Evolutionary conservation across 371 early-diverging fungal genomes (phyloP).

Genomic region (Lichtheimia corymbifera): DNA sequence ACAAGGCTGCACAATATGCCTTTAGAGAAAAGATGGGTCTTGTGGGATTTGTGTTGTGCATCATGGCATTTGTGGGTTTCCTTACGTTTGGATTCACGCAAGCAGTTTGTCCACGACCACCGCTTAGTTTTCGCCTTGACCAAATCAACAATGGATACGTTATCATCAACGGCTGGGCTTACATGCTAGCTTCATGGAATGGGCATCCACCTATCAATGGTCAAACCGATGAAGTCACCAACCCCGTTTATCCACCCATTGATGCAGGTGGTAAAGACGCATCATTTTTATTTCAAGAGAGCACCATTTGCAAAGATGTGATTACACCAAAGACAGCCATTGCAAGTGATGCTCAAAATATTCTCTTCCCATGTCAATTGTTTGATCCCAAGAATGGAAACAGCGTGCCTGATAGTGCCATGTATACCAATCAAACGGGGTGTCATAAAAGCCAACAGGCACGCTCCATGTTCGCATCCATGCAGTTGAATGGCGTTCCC

Average conservation of each 20-base stretch:
- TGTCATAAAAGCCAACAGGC: slow-evolving; percentile 64
- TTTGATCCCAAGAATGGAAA: slow-evolving; percentile 38
- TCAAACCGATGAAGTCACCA: slow-evolving; percentile 37
- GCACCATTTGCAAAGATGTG: slow-evolving; percentile 58
- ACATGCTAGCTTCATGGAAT: slow-evolving; percentile 57
- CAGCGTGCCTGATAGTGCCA: slow-evolving; percentile 43
- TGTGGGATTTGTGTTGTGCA: slow-evolving; percentile 66
- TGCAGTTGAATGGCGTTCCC: slow-evolving; percentile 38
- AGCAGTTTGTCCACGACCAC: slow-evolving; percentile 57
- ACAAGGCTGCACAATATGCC: slow-evolving; percentile 69
- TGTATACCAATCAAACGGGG: slow-evolving; percentile 55
- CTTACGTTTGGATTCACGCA: slow-evolving; percentile 75
- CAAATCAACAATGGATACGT: slow-evolving; percentile 49
- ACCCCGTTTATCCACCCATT: slow-evolving; percentile 62
- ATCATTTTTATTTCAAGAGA: slow-evolving; percentile 78
- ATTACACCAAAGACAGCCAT: slow-evolving; percentile 43
- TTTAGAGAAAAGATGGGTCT: slow-evolving; percentile 87
- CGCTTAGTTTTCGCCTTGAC: slow-evolving; percentile 40
- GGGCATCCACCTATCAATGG: slow-evolving; percentile 54
- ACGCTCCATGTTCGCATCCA: slow-evolving; percentile 30
- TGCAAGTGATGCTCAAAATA: slow-evolving; percentile 14
- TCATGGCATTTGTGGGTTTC: slow-evolving; percentile 76
- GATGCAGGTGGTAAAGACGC: slow-evolving; percentile 76
- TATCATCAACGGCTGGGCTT: slow-evolving; percentile 63
- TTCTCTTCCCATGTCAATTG: slow-evolving; percentile 74